These are phyloP conservation scores for Maudiozyma barnettii DNA, from an alignment of 805 yeast genomes.

Conservation along the genomic window DNA sequence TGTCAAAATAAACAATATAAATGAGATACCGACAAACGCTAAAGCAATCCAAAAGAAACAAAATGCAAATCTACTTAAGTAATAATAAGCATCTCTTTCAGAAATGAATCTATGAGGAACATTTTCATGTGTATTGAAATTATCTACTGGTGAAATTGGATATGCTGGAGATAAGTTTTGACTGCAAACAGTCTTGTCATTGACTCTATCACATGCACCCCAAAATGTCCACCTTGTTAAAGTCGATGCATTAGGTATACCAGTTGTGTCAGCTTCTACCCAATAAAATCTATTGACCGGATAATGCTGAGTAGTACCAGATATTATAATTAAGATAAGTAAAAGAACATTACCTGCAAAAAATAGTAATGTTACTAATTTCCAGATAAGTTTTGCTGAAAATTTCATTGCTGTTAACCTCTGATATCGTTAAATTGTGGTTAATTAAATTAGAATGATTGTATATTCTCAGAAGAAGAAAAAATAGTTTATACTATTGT, in stretches of 20 bases:
- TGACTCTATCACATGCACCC: constrained; percentile 47
- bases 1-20: constrained; percentile 45
- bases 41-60: constrained; percentile 52
- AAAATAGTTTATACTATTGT: no score
- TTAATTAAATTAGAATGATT: not conserved
- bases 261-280: constrained; percentile 59
- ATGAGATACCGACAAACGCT: constrained; percentile 53
- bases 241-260: constrained; percentile 39
- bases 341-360: constrained; percentile 37
- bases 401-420: not conserved
- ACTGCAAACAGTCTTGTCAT: constrained; percentile 15
- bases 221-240: constrained; percentile 74
- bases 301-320: constrained; percentile 49
- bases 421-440: not conserved
- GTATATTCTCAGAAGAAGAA: not conserved
- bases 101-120: constrained; percentile 46
- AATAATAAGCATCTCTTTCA: constrained; percentile 50
- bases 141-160: constrained; percentile 68
- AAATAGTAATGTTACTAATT: constrained; percentile 19
- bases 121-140: constrained; percentile 45
- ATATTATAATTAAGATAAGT: constrained; percentile 49
- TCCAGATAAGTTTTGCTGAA: constrained; percentile 1
- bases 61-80: constrained; percentile 57
- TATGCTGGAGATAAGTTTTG: constrained; percentile 47
- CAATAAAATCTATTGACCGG: constrained; percentile 63